Base-by-base conservation (phyloP, 192 early-diverging fungal genomes). In the Rhizophagus clarus region DNA sequence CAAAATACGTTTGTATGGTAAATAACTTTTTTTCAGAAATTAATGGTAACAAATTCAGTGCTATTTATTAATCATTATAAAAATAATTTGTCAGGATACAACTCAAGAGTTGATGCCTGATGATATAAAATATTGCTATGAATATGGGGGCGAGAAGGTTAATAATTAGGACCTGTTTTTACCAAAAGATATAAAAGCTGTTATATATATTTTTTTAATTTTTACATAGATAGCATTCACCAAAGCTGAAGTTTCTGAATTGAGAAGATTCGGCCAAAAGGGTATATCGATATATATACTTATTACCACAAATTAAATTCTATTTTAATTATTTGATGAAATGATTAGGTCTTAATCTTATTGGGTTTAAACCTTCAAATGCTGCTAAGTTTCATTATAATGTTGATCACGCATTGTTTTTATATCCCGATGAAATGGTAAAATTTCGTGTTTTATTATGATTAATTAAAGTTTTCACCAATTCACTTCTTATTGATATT, bases 351-450 rank as follows among this genome's bases (percentile, higher is more conserved):
- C 15, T 96, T 17, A 81, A 80, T 1, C 66, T 95, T 24, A 83
- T 96, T 37, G 95, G 95, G 17, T 96, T 96, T 85, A 92, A 94
- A 74, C 84, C 88, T 15, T 80, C 51, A 12, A 70, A 15, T 32
- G 68, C 78, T 5, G 79, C 93, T 9, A 84, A 87, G 22, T 72
- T 82, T 47, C 83, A 94, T 42, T 84, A 92, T 78, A 94, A 93
- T 72, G 81, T 96, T 74, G 81, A 61, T 26, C 92, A 92, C 74
- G 79, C 91, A 10, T 83, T 87, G 63, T 94, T 96, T 81, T 82
- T 96, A 37, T 91, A 90, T 75, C 94, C 95, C 12, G 93, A 95
- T 79, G 94, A 96, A 69, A 69, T n/a, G 32, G 92, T 93, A 84
- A n/a, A 73, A 74, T 47, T 26, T 34, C 24, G 26, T 61, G 20